These are phyloP conservation scores for Chloropicon primus DNA, from an alignment of 139 green algal species.

Conservation along the genomic window DNA sequence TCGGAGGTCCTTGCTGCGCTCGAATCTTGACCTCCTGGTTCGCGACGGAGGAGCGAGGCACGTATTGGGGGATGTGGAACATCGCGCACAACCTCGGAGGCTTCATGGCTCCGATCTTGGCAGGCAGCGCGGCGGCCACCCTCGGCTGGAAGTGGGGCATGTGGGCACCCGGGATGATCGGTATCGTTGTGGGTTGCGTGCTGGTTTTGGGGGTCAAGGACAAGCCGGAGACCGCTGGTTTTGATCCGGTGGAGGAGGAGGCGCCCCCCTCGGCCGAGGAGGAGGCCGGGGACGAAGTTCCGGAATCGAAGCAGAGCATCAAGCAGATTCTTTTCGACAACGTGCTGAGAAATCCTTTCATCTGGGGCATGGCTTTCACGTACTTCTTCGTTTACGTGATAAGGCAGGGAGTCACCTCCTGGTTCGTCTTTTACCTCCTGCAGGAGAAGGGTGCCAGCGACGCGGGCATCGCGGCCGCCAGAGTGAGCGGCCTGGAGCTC, in stretches of 20 bases:
- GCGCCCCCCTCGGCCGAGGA: too few species aligned
- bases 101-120: conserved; percentile 80
- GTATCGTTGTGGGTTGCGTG: conserved; percentile 51
- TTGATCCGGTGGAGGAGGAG: conserved; percentile 48
- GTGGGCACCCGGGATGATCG: conserved; percentile 77
- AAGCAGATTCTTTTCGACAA: conserved; percentile 49
- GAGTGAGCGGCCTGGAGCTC: conserved; percentile 89
- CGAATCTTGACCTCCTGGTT: conserved; percentile 95
- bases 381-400: conserved; percentile 96
- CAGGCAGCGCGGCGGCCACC: conserved; percentile 37
- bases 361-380: conserved; percentile 86
- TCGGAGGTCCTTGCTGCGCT: conserved; percentile 84
- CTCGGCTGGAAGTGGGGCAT: conserved; percentile 58
- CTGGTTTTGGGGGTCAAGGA: conserved; percentile 63
- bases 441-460: conserved; percentile 60
- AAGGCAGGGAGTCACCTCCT: conserved; percentile 62
- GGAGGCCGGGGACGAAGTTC: conserved; percentile 32
- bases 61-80: conserved; percentile 86
- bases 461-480: conserved; percentile 39
- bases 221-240: conserved; percentile 61
- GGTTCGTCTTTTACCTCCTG: conserved; percentile 88
- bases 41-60: conserved; percentile 60
- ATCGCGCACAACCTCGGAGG: conserved; percentile 91
- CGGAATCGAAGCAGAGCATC: background rate
- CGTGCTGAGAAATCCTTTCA: conserved; percentile 72